Conservation (phyloP, 2,329 filamentous ascomycete genomes). For the Arthrobotrys sinensis region DNA sequence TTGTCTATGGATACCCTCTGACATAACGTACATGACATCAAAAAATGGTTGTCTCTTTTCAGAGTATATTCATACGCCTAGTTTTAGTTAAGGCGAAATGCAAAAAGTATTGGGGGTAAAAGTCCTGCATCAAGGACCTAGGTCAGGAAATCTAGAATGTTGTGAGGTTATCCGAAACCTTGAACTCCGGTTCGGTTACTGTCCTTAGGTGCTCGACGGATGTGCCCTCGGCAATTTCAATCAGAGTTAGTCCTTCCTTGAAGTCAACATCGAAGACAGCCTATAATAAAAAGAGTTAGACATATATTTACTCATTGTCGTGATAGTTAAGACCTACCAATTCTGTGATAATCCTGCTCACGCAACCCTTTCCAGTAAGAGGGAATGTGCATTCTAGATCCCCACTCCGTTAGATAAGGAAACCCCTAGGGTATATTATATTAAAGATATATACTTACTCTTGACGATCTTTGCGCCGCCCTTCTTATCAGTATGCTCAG, state of each 20-base stretch:
- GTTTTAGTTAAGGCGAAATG: background rate
- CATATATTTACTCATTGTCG: conserved; percentile 20
- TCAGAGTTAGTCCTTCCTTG: conserved; percentile 76
- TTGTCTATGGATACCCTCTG: conserved; percentile 24
- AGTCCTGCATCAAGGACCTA: background rate
- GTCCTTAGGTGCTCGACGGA: conserved; percentile 77
- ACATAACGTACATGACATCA: conserved; percentile 7
- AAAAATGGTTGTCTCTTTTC: background rate
- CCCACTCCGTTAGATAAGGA: conserved; percentile 9
- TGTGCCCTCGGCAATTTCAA: conserved; percentile 79
- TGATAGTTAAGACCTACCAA: conserved; percentile 72
- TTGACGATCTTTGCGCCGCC: conserved; percentile 78
- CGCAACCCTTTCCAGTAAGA: conserved; percentile 77
- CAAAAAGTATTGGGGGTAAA: background rate
- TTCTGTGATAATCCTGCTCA: conserved; percentile 81
- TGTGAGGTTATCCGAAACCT: conserved; percentile 74
- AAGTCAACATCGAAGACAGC: conserved; percentile 81
- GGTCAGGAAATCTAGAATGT: conserved; percentile 68
- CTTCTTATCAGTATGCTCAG: conserved; percentile 79
- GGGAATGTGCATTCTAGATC: conserved; percentile 73
- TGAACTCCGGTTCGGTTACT: conserved; percentile 80
- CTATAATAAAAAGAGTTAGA: conserved; percentile 64
- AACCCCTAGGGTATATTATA: background rate
- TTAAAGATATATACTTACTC: conserved; percentile 54
- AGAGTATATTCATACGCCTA: background rate